These are phyloP conservation scores for Ogataea philodendri DNA, from an alignment of 805 yeast species.

Conservation along the genomic window DNA sequence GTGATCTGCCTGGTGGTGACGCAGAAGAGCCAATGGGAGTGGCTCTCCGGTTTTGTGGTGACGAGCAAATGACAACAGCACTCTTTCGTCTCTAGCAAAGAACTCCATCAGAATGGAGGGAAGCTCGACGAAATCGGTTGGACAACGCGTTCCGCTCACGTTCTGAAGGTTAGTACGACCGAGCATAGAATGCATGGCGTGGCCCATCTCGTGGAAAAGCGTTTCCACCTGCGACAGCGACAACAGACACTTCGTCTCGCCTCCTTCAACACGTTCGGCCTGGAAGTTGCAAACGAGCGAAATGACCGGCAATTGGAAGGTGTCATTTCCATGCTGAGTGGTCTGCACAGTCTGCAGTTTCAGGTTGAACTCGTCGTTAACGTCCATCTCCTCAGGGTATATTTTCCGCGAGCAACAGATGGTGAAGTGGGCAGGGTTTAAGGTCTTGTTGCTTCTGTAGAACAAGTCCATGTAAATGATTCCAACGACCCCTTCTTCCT, in stretches of 20 bases:
- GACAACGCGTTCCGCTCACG: constrained; percentile 91
- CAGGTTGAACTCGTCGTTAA: constrained; percentile 38
- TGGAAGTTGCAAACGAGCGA: constrained; percentile 84
- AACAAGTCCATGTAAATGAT: constrained; percentile 85
- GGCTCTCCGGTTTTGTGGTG: constrained; percentile 68
- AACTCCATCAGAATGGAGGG: constrained; percentile 97
- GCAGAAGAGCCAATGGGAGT: constrained; percentile 50
- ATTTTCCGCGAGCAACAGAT: constrained; percentile 89
- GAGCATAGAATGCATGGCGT: constrained; percentile 96
- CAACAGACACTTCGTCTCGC: constrained; percentile 50
- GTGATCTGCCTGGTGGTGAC: constrained; percentile 49
- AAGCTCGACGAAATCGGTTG: constrained; percentile 93
- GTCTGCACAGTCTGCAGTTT: constrained; percentile 33
- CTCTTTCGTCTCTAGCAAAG: constrained; percentile 80
- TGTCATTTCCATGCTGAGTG: constrained; percentile 41
- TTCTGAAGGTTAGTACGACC: constrained; percentile 90
- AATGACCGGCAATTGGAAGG: constrained; percentile 83
- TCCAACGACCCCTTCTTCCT: constrained; percentile 64
- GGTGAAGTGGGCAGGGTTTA: constrained; percentile 93
- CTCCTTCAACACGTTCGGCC: constrained; percentile 37
- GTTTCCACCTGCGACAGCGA: constrained; percentile 85
- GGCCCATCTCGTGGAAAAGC: constrained; percentile 97
- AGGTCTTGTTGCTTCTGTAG: constrained; percentile 69
- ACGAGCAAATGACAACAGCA: constrained; percentile 66
- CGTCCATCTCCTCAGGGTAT: constrained; percentile 49